phyloP scores from a whole-genome alignment of 2,329 filamentous ascomycete genomes.

The Penicillium psychrosexuale region DNA sequence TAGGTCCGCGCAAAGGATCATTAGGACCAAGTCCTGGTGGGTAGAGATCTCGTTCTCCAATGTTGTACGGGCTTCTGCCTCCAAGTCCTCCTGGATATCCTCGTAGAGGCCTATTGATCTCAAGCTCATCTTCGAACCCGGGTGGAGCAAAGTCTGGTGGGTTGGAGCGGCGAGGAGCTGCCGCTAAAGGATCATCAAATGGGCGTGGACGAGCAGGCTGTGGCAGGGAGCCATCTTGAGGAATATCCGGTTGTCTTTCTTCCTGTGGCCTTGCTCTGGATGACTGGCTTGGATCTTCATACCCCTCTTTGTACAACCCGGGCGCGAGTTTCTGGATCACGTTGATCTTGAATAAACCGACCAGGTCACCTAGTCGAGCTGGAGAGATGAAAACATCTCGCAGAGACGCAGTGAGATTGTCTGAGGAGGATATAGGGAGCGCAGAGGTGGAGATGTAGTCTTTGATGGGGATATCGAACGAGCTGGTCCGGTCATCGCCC shows the following conservation, averaged over 20 bases:
- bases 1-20: constrained; percentile 70
- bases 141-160: constrained; percentile 80
- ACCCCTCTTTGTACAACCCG: constrained; percentile 71
- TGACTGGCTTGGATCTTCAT: constrained; percentile 56
- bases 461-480: constrained; percentile 69
- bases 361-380: constrained; percentile 66
- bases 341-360: constrained; percentile 68
- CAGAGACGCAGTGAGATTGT: constrained; percentile 34
- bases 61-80: constrained; percentile 59
- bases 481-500: constrained; percentile 75
- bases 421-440: constrained; percentile 49
- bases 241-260: constrained; percentile 45
- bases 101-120: constrained; percentile 68
- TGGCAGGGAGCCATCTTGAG: constrained; percentile 53
- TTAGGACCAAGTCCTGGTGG: constrained; percentile 63
- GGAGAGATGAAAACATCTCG: constrained; percentile 70
- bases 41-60: constrained; percentile 70
- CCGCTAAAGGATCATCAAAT: constrained; percentile 63
- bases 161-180: constrained; percentile 57
- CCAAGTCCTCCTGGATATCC: constrained; percentile 43
- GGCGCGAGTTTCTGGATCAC: constrained; percentile 84
- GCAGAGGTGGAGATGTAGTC: constrained; percentile 70
- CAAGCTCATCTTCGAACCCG: constrained; percentile 89
- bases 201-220: constrained; percentile 66
- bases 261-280: constrained; percentile 42